Percentiles rank a stretch among this genome's conserved stretches.
Conservation (phyloP, 495 filamentous ascomycete species). For the Penicillium argentinense region DNA sequence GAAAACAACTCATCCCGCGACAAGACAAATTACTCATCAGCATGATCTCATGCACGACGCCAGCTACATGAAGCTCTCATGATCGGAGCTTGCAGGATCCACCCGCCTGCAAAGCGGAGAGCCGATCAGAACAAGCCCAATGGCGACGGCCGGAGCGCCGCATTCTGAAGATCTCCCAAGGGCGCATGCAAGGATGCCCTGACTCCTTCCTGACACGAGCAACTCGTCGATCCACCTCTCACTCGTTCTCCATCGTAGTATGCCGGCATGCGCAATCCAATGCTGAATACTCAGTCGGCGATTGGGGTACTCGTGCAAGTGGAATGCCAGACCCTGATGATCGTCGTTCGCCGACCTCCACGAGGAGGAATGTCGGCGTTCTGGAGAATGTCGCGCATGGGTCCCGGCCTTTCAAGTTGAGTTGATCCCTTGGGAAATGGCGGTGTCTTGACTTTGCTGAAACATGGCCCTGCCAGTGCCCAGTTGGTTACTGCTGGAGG, state of each 20-base stretch:
- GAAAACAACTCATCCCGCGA: neutral
- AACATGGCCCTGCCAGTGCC: neutral
- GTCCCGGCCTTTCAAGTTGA: neutral
- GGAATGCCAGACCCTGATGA: neutral
- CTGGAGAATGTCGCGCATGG: neutral
- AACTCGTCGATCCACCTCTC: neutral
- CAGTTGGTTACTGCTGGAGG: neutral
- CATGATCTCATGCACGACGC: constrained; percentile 2
- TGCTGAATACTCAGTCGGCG: neutral
- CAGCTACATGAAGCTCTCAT: constrained; percentile 1
- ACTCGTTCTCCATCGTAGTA: neutral
- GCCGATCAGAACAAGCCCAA: constrained; percentile 16
- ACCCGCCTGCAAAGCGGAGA: constrained; percentile 1
- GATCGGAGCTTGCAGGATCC: constrained; percentile 5
- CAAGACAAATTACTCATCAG: neutral
- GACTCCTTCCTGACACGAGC: constrained; percentile 7
- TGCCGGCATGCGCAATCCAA: neutral
- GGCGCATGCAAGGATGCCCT: constrained; percentile 26
- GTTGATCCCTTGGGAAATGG: constrained; percentile 1
- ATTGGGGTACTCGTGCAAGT: neutral
- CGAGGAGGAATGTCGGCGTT: neutral
- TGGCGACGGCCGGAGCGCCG: neutral
- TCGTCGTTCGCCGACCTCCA: neutral
- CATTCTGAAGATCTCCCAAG: constrained; percentile 21
- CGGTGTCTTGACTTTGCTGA: neutral